phyloP scores from a whole-genome alignment of 371 early-diverging fungal species.

The Mucor piriformis region DNA sequence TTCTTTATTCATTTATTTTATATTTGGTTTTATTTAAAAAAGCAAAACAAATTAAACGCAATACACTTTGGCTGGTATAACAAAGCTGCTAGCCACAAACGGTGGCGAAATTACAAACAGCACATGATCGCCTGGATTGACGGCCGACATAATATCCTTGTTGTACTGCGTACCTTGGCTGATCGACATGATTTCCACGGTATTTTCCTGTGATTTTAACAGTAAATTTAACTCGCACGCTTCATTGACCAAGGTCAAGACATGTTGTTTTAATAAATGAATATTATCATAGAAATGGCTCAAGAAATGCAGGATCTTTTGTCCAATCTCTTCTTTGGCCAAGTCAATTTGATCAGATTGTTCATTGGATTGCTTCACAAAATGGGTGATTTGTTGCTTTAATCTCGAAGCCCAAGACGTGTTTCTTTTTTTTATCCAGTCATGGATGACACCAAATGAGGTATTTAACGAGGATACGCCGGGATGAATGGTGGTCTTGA shows the following conservation, averaged over 20 bases:
- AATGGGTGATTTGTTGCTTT: constrained; percentile 37
- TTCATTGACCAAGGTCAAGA: constrained; percentile 18
- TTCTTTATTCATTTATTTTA: constrained; percentile 20
- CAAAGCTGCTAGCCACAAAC: constrained; percentile 32
- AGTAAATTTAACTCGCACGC: constrained; percentile 29
- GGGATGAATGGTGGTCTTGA: constrained; percentile 32
- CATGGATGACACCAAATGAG: constrained; percentile 31
- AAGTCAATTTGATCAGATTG: constrained; percentile 18
- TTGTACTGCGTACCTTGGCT: constrained; percentile 28
- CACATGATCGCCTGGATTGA: constrained; percentile 13
- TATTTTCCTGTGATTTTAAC: constrained; percentile 35
- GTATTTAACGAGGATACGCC: constrained; percentile 38
- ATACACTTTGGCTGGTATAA: constrained; percentile 42
- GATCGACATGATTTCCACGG: constrained; percentile 24
- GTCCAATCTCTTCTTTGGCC: constrained; percentile 21
- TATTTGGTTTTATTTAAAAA: neutral
- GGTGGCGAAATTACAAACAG: constrained; percentile 32
- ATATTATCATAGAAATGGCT: neutral
- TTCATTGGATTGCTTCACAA: constrained; percentile 29
- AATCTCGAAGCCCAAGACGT: constrained; percentile 39
- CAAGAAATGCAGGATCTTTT: constrained; percentile 14
- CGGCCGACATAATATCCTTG: constrained; percentile 22
- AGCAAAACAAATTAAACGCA: constrained; percentile 18
- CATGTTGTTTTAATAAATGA: neutral
- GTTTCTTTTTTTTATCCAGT: constrained; percentile 35